Conservation (phyloP, 345 rosid genomes). For the Rhodamnia argentea region DNA sequence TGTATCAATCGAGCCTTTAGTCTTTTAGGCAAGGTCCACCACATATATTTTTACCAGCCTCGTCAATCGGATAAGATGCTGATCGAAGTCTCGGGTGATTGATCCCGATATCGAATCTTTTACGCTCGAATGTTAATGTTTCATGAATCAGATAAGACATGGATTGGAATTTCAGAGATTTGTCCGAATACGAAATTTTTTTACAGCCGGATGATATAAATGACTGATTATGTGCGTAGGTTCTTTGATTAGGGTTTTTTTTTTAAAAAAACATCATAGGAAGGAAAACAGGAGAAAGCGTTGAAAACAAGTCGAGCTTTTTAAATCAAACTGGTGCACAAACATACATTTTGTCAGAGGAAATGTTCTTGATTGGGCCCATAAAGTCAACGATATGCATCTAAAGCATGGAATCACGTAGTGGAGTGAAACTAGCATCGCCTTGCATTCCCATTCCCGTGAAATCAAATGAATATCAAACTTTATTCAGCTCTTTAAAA, state of each 20-base stretch:
- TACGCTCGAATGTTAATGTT: background rate
- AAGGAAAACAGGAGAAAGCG: background rate
- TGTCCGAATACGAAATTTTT: background rate
- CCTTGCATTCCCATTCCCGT: background rate
- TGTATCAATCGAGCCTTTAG: background rate
- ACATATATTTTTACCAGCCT: background rate
- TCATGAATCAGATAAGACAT: rapidly evolving
- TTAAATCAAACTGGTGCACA: background rate
- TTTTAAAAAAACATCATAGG: background rate
- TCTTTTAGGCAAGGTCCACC: background rate
- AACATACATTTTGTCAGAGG: background rate
- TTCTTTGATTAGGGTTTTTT: background rate
- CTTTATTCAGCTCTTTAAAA: rapidly evolving
- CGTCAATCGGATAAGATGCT: background rate
- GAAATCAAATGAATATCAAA: background rate
- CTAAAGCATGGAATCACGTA: background rate
- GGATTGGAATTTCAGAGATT: background rate
- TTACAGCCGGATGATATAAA: background rate
- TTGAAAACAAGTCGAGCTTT: background rate
- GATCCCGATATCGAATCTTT: background rate
- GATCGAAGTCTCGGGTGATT: background rate
- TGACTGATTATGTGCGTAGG: background rate
- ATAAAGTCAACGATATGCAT: background rate
- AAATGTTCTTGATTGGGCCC: background rate
- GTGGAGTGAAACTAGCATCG: background rate